Percentiles rank a stretch among this genome's conserved stretches.
These are phyloP conservation scores for Fusarium sp. DNA, from an alignment of 2,329 filamentous ascomycete genomes.

Conservation along the genomic window DNA sequence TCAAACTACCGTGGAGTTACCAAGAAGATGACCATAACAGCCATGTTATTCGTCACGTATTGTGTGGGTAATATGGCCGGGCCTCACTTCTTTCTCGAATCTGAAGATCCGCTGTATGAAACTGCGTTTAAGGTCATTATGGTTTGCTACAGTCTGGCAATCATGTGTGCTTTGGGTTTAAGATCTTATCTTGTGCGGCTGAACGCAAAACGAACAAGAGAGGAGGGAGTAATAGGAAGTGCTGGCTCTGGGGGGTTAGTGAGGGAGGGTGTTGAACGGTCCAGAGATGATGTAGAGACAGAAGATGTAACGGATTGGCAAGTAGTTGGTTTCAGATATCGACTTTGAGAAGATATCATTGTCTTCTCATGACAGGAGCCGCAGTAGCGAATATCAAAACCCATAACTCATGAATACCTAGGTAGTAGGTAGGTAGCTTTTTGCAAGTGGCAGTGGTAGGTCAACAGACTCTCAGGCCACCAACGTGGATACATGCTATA, in stretches of 20 bases:
- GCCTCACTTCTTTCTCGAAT: slow-evolving; percentile 63
- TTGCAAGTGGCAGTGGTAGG: too few species aligned
- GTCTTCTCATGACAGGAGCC: too few species aligned
- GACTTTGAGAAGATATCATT: slow-evolving; percentile 50
- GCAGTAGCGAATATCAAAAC: too few species aligned
- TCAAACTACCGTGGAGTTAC: slow-evolving; percentile 67
- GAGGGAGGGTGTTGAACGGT: slow-evolving; percentile 42
- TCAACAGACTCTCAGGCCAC: too few species aligned
- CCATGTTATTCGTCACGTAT: slow-evolving; percentile 65
- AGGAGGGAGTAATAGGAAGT: slow-evolving; percentile 59
- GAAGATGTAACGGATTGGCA: slow-evolving; percentile 71
- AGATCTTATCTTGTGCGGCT: slow-evolving; percentile 60
- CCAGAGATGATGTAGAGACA: slow-evolving; percentile 56
- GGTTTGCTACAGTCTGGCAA: slow-evolving; percentile 64
- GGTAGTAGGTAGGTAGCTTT: too few species aligned
- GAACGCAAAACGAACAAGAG: slow-evolving; percentile 56
- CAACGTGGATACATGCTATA: too few species aligned
- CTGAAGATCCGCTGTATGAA: slow-evolving; percentile 62
- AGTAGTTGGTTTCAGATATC: slow-evolving; percentile 68
- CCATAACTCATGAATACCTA: too few species aligned
- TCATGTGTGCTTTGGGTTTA: slow-evolving; percentile 56
- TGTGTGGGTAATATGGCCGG: slow-evolving; percentile 67
- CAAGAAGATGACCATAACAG: slow-evolving; percentile 70
- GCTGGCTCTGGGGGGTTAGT: slow-evolving; percentile 56
- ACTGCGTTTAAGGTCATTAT: slow-evolving; percentile 67